Evolutionary conservation across 1,139 yeast species (phyloP).

Genomic region (Yamadazyma jaroonii): DNA sequence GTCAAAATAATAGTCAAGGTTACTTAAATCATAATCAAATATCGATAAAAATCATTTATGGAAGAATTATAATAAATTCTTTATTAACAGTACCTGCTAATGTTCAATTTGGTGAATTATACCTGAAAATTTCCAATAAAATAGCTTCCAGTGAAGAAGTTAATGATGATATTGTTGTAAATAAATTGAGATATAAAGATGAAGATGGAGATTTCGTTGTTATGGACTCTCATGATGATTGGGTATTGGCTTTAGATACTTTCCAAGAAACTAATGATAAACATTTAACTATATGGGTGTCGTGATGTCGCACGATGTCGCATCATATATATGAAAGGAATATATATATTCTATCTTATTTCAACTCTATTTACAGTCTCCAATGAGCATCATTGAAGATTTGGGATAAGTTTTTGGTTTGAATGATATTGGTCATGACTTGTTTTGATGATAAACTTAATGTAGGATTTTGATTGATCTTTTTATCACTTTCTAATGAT

Average conservation of each 20-base stretch:
- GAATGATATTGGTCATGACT: slow-evolving; percentile 26
- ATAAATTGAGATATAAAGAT: slow-evolving; percentile 76
- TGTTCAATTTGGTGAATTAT: slow-evolving; percentile 47
- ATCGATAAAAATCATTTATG: slow-evolving; percentile 50
- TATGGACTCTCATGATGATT: slow-evolving; percentile 79
- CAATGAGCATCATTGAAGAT: slow-evolving; percentile 34
- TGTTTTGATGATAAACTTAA: slow-evolving; percentile 27
- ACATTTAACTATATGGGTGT: slow-evolving; percentile 43
- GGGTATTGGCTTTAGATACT: slow-evolving; percentile 56
- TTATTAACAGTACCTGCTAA: slow-evolving; percentile 40
- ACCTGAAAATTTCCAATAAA: slow-evolving; percentile 35
- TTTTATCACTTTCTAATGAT: slow-evolving; percentile 13
- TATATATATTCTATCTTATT: too few species aligned
- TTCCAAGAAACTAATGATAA: slow-evolving; percentile 40
- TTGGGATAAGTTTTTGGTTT: slow-evolving; percentile 16
- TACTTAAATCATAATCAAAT: slow-evolving; percentile 7
- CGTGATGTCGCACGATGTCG: slow-evolving; percentile 8
- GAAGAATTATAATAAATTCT: slow-evolving; percentile 35
- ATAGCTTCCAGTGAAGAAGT: slow-evolving; percentile 31
- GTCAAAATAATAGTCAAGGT: slow-evolving; percentile 5
- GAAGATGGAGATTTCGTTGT: slow-evolving; percentile 95
- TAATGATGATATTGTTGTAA: slow-evolving; percentile 36
- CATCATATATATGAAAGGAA: neutral
- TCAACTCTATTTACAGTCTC: slow-evolving; percentile 14
- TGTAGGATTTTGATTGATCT: slow-evolving; percentile 30